Evolutionary conservation across 164 flowering plant genomes (phyloP).

Genomic region (Chimonanthus praecox): DNA sequence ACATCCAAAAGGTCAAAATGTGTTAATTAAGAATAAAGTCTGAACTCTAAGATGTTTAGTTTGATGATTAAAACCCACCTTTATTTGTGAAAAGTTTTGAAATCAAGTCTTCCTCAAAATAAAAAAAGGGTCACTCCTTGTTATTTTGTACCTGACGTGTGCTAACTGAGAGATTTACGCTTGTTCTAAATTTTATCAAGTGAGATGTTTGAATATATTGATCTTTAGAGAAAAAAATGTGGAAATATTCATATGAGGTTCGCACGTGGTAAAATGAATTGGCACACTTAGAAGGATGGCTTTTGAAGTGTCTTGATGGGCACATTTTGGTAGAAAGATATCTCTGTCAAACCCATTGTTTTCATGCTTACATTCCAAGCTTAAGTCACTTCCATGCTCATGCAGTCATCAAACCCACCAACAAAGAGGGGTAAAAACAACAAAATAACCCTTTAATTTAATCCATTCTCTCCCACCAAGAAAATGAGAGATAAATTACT

Average conservation of each 20-base stretch:
- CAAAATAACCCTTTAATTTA: neutral
- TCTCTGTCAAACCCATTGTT: constrained; percentile 19
- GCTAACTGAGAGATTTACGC: too few relatives aligned
- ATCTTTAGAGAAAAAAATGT: neutral
- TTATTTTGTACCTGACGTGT: too few relatives aligned
- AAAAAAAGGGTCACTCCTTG: too few relatives aligned
- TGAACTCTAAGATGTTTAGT: too few relatives aligned
- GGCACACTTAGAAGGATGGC: constrained; percentile 1
- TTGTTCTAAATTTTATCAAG: too few relatives aligned
- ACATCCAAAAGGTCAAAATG: too few relatives aligned
- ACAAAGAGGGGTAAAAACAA: neutral
- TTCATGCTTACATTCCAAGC: constrained; percentile 21
- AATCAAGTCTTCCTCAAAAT: too few relatives aligned
- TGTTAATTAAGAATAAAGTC: too few relatives aligned
- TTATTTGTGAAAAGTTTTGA: too few relatives aligned
- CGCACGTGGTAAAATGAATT: neutral
- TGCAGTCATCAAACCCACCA: constrained; percentile 14
- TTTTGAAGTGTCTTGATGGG: constrained; percentile 11
- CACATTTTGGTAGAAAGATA: constrained; percentile 25
- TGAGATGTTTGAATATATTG: too few relatives aligned
- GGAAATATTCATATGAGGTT: neutral
- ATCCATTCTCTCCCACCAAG: neutral
- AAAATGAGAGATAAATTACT: neutral
- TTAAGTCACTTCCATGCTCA: constrained; percentile 21
- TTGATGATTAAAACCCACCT: too few relatives aligned